Conservation (phyloP, 768 basidiomycete genomes). For the Boletus pseudo-olivaceus region DNA sequence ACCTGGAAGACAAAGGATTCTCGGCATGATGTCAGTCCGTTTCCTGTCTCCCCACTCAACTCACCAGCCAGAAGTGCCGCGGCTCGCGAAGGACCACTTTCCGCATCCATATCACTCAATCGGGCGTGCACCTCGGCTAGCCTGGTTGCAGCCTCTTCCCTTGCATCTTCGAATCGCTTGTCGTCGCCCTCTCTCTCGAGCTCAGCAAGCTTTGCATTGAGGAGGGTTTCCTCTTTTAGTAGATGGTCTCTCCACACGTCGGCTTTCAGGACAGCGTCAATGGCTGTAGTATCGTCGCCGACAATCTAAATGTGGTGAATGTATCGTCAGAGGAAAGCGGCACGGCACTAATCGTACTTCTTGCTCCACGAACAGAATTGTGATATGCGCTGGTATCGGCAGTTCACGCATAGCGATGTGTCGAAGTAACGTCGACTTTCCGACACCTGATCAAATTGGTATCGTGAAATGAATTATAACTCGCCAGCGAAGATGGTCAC, state of each 20-base stretch:
- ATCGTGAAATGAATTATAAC: neutral
- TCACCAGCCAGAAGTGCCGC: conserved; percentile 83
- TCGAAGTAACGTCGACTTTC: conserved; percentile 93
- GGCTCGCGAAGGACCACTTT: conserved; percentile 92
- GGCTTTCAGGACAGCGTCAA: conserved; percentile 97
- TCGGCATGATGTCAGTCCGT: neutral
- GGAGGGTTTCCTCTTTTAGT: conserved; percentile 72
- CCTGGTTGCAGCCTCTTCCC: conserved; percentile 78
- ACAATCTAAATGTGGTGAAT: conserved; percentile 52
- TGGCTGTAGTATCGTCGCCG: conserved; percentile 89
- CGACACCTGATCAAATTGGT: conserved; percentile 56
- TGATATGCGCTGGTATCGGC: conserved; percentile 90
- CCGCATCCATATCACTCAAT: conserved; percentile 97
- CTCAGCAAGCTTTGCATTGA: conserved; percentile 69
- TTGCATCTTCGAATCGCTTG: conserved; percentile 76
- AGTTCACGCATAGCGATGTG: conserved; percentile 95
- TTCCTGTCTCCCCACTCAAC: neutral
- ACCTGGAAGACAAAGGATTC: conserved; percentile 41
- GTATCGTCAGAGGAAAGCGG: neutral
- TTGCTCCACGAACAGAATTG: conserved; percentile 97
- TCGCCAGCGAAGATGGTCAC: conserved; percentile 29
- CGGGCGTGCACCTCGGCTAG: conserved; percentile 87
- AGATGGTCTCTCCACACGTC: conserved; percentile 98
- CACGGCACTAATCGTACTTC: conserved; percentile 51
- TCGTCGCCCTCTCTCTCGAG: conserved; percentile 76